phyloP scores from a whole-genome alignment of 345 rosid species.

The Syzygium grande region DNA sequence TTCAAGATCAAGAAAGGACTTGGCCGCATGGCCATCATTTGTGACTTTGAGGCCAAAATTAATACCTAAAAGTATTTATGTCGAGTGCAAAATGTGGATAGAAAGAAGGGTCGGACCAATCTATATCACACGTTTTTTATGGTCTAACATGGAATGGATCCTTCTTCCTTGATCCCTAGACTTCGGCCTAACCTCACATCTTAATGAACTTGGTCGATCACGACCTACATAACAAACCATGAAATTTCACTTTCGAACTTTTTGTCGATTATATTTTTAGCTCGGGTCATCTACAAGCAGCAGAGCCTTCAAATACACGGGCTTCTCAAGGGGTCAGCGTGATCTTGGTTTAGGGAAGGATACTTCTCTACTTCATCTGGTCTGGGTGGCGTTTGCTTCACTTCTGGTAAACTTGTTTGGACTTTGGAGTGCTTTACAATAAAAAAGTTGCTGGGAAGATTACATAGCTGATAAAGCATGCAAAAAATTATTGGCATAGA shows the following conservation, averaged over 20 bases:
- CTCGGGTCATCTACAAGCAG: neutral
- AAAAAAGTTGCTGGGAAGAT: neutral
- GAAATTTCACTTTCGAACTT: neutral
- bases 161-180: neutral
- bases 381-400: neutral
- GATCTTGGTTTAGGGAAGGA: neutral
- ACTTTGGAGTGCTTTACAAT: neutral
- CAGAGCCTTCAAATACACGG: neutral
- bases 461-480: neutral
- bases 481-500: neutral
- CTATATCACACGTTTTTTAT: neutral
- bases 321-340: neutral
- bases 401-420: neutral
- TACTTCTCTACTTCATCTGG: neutral
- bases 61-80: neutral
- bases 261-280: neutral
- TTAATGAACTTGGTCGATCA: neutral
- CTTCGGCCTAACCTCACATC: neutral
- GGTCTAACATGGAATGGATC: neutral
- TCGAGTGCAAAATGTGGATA: neutral
- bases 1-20: neutral
- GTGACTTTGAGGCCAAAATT: neutral
- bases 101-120: neutral
- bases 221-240: neutral
- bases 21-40: neutral